phyloP scores from a whole-genome alignment of 345 rosid species.

The Citrus sp. region DNA sequence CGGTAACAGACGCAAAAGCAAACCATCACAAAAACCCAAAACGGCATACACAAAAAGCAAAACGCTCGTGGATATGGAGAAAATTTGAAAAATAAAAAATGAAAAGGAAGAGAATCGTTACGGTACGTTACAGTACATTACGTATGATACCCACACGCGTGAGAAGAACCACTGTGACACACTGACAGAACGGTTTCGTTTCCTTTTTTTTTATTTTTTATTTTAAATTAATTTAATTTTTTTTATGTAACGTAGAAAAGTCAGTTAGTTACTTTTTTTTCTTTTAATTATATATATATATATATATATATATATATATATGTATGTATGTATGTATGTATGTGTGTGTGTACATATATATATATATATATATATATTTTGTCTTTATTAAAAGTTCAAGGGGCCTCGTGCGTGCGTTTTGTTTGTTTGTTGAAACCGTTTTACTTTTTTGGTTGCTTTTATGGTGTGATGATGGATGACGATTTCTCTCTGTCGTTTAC shows the following conservation, averaged over 20 bases:
- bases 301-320: too few relatives aligned
- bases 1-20: constrained; percentile 19
- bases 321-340: fast-evolving
- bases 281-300: too few relatives aligned
- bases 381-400: not conserved
- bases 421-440: constrained; percentile 27
- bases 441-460: constrained; percentile 1
- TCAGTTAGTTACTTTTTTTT: not conserved
- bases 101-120: not conserved
- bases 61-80: not conserved
- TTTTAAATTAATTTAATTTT: not conserved
- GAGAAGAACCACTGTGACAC: not conserved
- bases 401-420: constrained; percentile 25
- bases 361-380: not conserved
- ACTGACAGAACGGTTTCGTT: not conserved
- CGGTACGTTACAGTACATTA: not conserved
- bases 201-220: not conserved
- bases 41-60: not conserved
- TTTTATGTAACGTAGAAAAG: not conserved
- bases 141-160: constrained; percentile 19
- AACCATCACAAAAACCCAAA: not conserved
- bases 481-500: constrained; percentile 12
- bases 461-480: constrained; percentile 5
- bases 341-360: too few relatives aligned
- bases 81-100: not conserved